A percentile compares a stretch with the other conserved stretches of the same genome.
phyloP scores from a whole-genome alignment of 768 basidiomycete genomes.

The Cystobasidiopsis lactophilus region DNA sequence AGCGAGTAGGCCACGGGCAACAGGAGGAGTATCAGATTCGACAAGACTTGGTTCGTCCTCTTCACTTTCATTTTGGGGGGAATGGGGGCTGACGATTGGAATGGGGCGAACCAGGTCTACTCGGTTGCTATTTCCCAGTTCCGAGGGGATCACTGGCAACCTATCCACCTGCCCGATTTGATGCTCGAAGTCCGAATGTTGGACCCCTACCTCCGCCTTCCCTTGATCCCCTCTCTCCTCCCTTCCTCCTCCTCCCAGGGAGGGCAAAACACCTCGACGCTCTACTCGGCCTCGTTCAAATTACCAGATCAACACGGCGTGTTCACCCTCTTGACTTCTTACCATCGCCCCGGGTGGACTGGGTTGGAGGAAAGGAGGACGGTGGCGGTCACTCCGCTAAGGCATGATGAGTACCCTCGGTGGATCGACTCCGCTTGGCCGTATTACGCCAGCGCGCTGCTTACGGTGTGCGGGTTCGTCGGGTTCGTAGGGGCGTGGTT shows the following conservation, averaged over 20 bases:
- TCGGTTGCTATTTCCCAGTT: constrained; percentile 49
- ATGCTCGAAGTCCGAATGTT: constrained; percentile 98
- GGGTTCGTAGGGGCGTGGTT: constrained; percentile 74
- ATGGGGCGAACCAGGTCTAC: too few relatives aligned
- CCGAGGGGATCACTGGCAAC: constrained; percentile 42
- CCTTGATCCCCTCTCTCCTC: constrained; percentile 41
- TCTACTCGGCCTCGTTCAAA: constrained; percentile 60
- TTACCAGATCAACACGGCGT: constrained; percentile 92
- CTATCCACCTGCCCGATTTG: constrained; percentile 50
- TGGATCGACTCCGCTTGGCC: constrained; percentile 93
- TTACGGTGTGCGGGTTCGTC: constrained; percentile 64
- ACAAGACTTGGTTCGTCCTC: constrained; percentile 45
- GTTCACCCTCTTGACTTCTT: constrained; percentile 84
- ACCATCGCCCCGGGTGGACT: constrained; percentile 73
- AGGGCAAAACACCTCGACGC: constrained; percentile 3
- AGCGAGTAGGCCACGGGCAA: constrained; percentile 51
- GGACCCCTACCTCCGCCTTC: constrained; percentile 77
- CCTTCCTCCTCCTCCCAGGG: neutral
- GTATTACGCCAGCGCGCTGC: constrained; percentile 76
- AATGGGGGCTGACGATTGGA: too few relatives aligned
- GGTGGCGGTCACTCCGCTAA: constrained; percentile 71
- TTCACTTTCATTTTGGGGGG: neutral
- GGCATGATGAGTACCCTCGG: constrained; percentile 85
- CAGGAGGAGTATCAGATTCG: constrained; percentile 62
- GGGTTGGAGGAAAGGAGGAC: constrained; percentile 49